Evolutionary conservation across 2,329 filamentous ascomycete genomes (phyloP).

Genomic region (Aspergillus jensenii): DNA sequence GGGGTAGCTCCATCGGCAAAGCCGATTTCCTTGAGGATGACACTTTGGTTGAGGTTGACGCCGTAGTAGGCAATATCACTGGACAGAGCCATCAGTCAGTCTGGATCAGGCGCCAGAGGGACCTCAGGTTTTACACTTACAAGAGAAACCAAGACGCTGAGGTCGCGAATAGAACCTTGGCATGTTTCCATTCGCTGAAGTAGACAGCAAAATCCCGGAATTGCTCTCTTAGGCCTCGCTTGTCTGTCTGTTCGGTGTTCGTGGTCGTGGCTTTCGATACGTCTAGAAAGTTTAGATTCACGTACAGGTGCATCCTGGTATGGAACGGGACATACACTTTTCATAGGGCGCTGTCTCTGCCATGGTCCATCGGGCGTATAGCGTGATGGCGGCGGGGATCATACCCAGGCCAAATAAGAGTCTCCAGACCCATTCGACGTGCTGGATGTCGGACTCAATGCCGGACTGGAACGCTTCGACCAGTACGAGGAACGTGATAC

Average conservation of each 20-base stretch:
- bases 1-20: neutral
- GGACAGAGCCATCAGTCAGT: no score
- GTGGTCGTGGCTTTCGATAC: neutral
- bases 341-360: neutral
- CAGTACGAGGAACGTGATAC: conserved; percentile 21
- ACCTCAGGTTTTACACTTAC: neutral
- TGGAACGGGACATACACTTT: neutral
- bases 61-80: conserved; percentile 5
- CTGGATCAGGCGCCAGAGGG: no score
- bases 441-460: neutral
- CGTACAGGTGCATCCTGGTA: no score
- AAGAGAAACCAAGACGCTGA: conserved; percentile 3
- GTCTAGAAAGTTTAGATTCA: neutral
- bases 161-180: conserved; percentile 1
- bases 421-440: conserved; percentile 1
- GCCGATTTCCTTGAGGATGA: neutral
- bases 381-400: neutral
- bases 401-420: neutral
- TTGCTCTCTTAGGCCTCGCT: neutral
- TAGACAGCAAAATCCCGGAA: neutral
- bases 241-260: neutral
- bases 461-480: conserved; percentile 17
- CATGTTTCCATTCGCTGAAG: conserved; percentile 2
- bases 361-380: neutral
- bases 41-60: conserved; percentile 2